Evolutionary conservation across 2,329 filamentous ascomycete species (phyloP).

Genomic region (Aspergillus sp.): DNA sequence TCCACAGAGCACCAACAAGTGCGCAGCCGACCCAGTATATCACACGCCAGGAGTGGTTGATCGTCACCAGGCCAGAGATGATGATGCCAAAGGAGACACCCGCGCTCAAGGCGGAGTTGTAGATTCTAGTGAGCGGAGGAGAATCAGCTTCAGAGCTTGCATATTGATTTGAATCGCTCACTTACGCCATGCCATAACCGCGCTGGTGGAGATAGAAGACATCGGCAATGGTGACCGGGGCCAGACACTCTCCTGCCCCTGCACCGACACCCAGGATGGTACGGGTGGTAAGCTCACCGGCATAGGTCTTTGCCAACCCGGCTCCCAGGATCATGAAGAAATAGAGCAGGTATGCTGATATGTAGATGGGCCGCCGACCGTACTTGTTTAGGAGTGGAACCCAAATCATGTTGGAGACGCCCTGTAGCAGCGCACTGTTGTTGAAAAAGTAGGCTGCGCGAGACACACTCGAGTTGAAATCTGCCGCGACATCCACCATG

Average conservation of each 20-base stretch:
- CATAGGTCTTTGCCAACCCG: conserved; percentile 35
- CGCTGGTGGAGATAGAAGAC: conserved; percentile 61
- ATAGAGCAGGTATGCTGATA: conserved; percentile 32
- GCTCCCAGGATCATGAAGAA: conserved; percentile 35
- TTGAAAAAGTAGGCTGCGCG: conserved; percentile 58
- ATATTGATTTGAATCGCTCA: neutral
- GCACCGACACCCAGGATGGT: conserved; percentile 57
- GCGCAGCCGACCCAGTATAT: conserved; percentile 26
- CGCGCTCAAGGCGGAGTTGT: conserved; percentile 24
- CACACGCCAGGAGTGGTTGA: conserved; percentile 33
- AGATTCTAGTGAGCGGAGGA: neutral
- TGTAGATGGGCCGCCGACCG: conserved; percentile 38
- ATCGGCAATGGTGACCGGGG: conserved; percentile 56
- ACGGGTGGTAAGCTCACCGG: conserved; percentile 43
- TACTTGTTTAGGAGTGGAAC: conserved; percentile 43
- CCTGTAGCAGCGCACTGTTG: conserved; percentile 55
- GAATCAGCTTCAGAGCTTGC: conserved; percentile 48
- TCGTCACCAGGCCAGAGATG: conserved; percentile 34
- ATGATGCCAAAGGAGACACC: conserved; percentile 31
- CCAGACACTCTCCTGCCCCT: conserved; percentile 53
- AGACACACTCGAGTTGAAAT: conserved; percentile 44
- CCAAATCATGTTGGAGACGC: conserved; percentile 41
- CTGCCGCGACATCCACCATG: conserved; percentile 50
- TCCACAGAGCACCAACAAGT: neutral
- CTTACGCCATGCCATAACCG: conserved; percentile 5